Evolutionary conservation across 345 rosid species (phyloP).

Genomic region (Dipteronia dyeriana): DNA sequence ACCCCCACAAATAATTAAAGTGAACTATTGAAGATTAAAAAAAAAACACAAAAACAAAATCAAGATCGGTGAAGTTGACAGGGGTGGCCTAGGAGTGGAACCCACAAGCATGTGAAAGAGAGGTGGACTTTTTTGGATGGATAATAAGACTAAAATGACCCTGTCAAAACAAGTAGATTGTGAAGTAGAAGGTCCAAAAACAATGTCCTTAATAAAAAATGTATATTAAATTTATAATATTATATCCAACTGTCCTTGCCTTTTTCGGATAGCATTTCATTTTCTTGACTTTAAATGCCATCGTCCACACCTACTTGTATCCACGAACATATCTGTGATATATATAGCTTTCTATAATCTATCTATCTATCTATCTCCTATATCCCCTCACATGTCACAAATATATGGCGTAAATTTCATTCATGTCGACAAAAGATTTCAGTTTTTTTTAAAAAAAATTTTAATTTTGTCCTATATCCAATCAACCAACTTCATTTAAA

Average conservation of each 20-base stretch:
- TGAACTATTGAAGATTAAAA: not conserved
- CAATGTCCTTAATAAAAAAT: not conserved
- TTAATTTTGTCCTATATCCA: not conserved
- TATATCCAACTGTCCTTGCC: conserved; percentile 29
- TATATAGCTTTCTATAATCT: not conserved
- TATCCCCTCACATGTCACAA: not conserved
- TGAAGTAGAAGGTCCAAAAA: conserved; percentile 19
- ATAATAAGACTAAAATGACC: conserved; percentile 15
- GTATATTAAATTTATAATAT: not conserved
- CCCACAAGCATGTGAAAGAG: conserved; percentile 34
- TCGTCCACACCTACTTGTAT: conserved; percentile 23
- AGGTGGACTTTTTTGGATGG: conserved; percentile 6
- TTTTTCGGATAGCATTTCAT: conserved; percentile 41
- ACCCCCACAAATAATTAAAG: conserved; percentile 15
- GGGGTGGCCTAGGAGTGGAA: conserved; percentile 9
- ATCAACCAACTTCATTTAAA: not conserved
- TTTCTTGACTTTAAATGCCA: conserved; percentile 45
- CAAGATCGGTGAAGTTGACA: not conserved
- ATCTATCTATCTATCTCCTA: no score
- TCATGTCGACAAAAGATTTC: not conserved
- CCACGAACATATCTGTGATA: conserved; percentile 12
- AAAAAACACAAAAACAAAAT: no score
- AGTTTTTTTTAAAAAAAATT: no score
- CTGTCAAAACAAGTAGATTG: not conserved
- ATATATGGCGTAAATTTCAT: not conserved